Conservation (phyloP, 345 rosid species). For the Eutrema heterophyllum region DNA sequence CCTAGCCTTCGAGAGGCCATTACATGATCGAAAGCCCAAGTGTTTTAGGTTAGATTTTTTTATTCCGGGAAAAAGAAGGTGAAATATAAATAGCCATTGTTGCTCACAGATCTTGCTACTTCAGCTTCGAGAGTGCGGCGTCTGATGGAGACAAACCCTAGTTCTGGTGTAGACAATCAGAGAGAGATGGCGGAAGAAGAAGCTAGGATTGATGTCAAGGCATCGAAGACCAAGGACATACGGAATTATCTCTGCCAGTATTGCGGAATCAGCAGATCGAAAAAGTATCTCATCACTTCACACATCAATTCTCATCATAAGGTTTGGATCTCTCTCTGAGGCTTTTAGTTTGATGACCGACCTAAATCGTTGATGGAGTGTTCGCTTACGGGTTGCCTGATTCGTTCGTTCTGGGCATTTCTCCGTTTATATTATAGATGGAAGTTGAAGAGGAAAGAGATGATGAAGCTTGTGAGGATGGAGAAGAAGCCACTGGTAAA, state of each 20-base stretch:
- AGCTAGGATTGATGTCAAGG: background rate
- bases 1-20: no score
- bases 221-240: slow-evolving; percentile 42
- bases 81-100: background rate
- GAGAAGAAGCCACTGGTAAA: background rate
- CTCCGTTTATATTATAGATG: slow-evolving; percentile 29
- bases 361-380: background rate
- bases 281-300: slow-evolving; percentile 61
- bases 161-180: background rate
- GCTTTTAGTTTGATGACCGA: background rate
- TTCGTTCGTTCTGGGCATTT: background rate
- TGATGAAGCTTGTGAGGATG: slow-evolving; percentile 26
- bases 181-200: slow-evolving; percentile 41
- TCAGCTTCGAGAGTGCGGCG: background rate
- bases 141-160: background rate
- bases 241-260: slow-evolving; percentile 68
- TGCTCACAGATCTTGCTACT: background rate
- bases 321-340: slow-evolving; percentile 25
- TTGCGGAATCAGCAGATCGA: slow-evolving; percentile 86
- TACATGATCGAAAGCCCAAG: background rate
- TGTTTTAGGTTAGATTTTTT: background rate
- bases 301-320: slow-evolving; percentile 56
- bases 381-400: background rate
- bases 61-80: background rate
- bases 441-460: slow-evolving; percentile 35